These are phyloP conservation scores for Blepharisma japonicum DNA, from an alignment of 73 alveolate species.

Conservation along the genomic window DNA sequence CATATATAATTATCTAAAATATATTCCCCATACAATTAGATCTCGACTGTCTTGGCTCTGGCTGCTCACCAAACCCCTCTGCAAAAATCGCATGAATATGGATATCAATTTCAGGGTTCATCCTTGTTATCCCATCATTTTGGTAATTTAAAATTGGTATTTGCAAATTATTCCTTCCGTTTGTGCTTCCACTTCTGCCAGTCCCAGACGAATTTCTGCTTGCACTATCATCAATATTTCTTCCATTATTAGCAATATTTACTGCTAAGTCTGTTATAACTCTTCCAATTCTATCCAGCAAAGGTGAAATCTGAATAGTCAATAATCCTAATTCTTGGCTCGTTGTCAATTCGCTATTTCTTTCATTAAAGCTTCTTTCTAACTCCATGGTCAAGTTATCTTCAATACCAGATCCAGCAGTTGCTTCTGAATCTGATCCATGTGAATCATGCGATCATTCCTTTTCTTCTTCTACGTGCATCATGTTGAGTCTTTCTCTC, in stretches of 20 bases:
- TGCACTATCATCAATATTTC: slow-evolving; percentile 19
- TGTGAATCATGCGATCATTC: background rate
- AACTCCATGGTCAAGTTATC: too few relatives aligned
- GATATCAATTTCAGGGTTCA: slow-evolving; percentile 11
- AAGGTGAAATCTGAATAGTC: background rate
- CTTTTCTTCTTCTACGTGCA: background rate
- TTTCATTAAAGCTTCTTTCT: too few relatives aligned
- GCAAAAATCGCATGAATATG: slow-evolving; percentile 24
- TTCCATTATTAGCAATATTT: background rate
- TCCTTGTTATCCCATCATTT: background rate
- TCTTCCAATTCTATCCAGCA: slow-evolving; percentile 27
- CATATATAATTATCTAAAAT: too few relatives aligned
- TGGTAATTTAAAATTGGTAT: slow-evolving; percentile 13
- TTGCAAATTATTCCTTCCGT: background rate
- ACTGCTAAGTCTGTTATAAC: slow-evolving; percentile 19
- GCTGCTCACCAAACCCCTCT: background rate
- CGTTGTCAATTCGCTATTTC: too few relatives aligned
- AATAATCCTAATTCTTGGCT: too few relatives aligned
- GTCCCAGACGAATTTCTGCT: background rate
- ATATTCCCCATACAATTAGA: too few relatives aligned
- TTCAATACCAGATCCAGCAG: too few relatives aligned
- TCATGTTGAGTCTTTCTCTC: background rate
- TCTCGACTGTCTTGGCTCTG: too few relatives aligned
- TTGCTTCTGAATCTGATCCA: too few relatives aligned
- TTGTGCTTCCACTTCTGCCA: background rate